phyloP scores from a whole-genome alignment of 257 asterid species.

The Solanum ahanhuiri region DNA sequence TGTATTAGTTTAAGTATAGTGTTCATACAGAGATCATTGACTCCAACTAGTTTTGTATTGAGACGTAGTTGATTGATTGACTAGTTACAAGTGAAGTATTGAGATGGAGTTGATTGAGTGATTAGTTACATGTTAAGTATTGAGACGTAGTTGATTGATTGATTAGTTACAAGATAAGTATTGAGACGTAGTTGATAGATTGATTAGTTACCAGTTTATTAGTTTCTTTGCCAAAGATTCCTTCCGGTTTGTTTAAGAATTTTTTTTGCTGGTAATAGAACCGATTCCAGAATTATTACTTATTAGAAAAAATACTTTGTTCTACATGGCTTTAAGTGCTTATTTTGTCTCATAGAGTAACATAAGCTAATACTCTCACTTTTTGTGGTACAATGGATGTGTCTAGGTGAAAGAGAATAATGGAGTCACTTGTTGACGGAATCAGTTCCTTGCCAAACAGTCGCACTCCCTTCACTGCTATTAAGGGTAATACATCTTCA shows the following conservation, averaged over 20 bases:
- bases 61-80: neutral
- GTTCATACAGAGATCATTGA: neutral
- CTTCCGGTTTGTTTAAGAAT: neutral
- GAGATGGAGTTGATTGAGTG: neutral
- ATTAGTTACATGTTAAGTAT: neutral
- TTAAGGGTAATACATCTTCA: slow-evolving; percentile 26
- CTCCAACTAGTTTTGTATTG: neutral
- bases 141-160: neutral
- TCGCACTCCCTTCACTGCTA: slow-evolving; percentile 22
- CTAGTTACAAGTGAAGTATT: neutral
- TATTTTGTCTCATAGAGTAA: neutral
- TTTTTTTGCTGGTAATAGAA: neutral
- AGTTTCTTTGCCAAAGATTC: neutral
- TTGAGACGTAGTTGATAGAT: neutral
- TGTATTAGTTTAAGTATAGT: neutral
- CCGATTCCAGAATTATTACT: neutral
- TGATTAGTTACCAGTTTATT: neutral
- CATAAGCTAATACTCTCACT: slow-evolving; percentile 5
- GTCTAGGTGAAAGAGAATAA: slow-evolving; percentile 26
- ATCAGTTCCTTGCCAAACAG: slow-evolving; percentile 42
- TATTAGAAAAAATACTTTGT: neutral
- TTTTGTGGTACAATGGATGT: slow-evolving; percentile 17
- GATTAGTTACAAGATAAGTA: neutral
- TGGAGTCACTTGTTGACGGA: slow-evolving; percentile 63
- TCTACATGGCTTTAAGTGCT: neutral